A percentile compares a stretch with the other conserved stretches of the same genome.
These are phyloP conservation scores for Colletotrichum spinosum DNA, from an alignment of 2,329 filamentous ascomycete species.

Conservation along the genomic window DNA sequence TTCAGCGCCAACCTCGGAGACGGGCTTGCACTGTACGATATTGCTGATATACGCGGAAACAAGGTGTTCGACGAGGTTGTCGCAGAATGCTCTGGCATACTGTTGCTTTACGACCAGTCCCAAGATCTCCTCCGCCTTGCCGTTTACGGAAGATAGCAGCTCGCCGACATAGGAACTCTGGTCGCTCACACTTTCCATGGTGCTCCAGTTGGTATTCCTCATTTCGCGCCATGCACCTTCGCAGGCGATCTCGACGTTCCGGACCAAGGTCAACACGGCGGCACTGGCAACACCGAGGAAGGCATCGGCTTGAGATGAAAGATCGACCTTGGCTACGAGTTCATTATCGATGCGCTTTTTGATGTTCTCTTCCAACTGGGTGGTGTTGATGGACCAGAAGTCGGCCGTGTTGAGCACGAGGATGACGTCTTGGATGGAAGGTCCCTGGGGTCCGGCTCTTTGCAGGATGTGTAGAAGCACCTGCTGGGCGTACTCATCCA, in stretches of 20 bases:
- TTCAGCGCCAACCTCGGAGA: conserved; percentile 94
- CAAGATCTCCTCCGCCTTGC: conserved; percentile 79
- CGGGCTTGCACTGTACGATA: conserved; percentile 88
- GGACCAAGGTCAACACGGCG: conserved; percentile 85
- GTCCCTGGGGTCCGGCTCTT: conserved; percentile 62
- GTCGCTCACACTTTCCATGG: conserved; percentile 92
- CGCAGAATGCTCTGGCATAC: conserved; percentile 93
- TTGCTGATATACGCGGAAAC: conserved; percentile 83
- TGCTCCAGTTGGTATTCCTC: conserved; percentile 95
- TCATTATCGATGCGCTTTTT: conserved; percentile 88
- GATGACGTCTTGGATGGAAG: conserved; percentile 79
- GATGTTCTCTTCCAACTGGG: conserved; percentile 94
- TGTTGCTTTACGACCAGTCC: conserved; percentile 87
- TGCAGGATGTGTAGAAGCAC: conserved; percentile 81
- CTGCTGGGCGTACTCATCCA: conserved; percentile 95
- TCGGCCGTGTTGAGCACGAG: conserved; percentile 96
- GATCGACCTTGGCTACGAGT: conserved; percentile 79
- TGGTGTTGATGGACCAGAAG: conserved; percentile 95
- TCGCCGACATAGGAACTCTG: conserved; percentile 93
- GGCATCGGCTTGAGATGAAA: conserved; percentile 92
- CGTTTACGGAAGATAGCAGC: conserved; percentile 79
- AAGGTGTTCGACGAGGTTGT: conserved; percentile 92
- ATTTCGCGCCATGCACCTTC: conserved; percentile 96
- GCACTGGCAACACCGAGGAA: conserved; percentile 96
- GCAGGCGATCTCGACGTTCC: conserved; percentile 83